Conservation (phyloP, 768 basidiomycete species). For the Pleurotus salmoneostramineus region DNA sequence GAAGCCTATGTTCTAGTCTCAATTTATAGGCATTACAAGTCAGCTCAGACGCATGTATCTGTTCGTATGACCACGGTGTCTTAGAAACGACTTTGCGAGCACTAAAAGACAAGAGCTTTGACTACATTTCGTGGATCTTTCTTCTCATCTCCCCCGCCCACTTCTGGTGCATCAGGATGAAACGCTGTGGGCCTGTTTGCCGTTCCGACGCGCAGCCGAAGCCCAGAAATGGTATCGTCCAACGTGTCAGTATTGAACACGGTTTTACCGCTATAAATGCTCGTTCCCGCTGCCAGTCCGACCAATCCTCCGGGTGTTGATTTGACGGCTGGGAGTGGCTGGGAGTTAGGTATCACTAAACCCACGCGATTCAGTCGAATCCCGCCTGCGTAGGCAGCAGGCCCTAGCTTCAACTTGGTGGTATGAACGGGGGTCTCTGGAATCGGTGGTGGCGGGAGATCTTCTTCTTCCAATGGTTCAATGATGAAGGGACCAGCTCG, state of each 20-base stretch:
- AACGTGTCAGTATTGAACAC: background rate
- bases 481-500: background rate
- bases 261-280: background rate
- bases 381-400: background rate
- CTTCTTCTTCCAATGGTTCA: background rate
- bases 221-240: background rate
- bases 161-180: background rate
- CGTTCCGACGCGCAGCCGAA: background rate
- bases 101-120: too few species aligned
- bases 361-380: background rate
- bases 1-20: too few species aligned
- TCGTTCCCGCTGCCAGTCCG: background rate
- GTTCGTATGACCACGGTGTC: too few species aligned
- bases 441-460: background rate
- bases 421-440: background rate
- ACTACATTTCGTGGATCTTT: background rate
- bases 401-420: background rate
- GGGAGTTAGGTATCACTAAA: background rate
- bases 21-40: background rate
- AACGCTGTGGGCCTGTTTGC: background rate
- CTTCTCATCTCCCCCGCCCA: background rate
- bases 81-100: too few species aligned
- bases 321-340: background rate
- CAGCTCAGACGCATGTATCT: too few species aligned
- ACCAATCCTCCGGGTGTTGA: background rate